Percentiles rank a stretch among this genome's conserved stretches.
Conservation (phyloP, 2,329 filamentous ascomycete genomes). For the Penicillium capsulatum region DNA sequence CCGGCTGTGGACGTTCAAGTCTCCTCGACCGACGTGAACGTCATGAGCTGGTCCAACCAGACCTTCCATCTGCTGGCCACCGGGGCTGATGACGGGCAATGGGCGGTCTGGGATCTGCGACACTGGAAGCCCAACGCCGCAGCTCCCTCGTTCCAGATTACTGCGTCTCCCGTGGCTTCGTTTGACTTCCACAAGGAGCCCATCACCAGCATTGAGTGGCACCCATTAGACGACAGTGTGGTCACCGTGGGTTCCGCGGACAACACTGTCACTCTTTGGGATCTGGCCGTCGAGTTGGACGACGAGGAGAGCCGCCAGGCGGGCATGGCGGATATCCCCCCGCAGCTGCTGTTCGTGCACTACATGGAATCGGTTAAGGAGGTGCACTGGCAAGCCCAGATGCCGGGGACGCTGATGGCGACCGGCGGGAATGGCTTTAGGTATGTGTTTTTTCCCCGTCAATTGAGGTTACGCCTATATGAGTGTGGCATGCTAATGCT, state of each 20-base stretch:
- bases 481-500: slow-evolving; percentile 10
- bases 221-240: slow-evolving; percentile 94
- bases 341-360: slow-evolving; percentile 93
- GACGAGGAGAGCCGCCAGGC: slow-evolving; percentile 93
- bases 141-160: slow-evolving; percentile 46
- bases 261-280: slow-evolving; percentile 93
- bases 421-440: slow-evolving; percentile 83
- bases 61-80: slow-evolving; percentile 87
- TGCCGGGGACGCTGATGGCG: slow-evolving; percentile 81
- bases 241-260: slow-evolving; percentile 88
- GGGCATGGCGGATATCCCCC: slow-evolving; percentile 82
- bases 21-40: slow-evolving; percentile 84
- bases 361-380: slow-evolving; percentile 95
- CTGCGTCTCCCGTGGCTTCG: slow-evolving; percentile 78
- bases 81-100: slow-evolving; percentile 87
- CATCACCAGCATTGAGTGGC: slow-evolving; percentile 94
- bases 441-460: slow-evolving; percentile 36
- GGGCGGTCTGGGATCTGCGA: slow-evolving; percentile 93
- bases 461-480: not conserved
- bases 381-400: slow-evolving; percentile 95
- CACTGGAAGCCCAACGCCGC: slow-evolving; percentile 74
- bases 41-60: slow-evolving; percentile 89
- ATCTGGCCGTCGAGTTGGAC: slow-evolving; percentile 91
- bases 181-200: slow-evolving; percentile 97
- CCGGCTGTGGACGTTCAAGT: slow-evolving; percentile 84